Conservation (phyloP, 495 filamentous ascomycete species). For the Penicillium atrosanguineum region DNA sequence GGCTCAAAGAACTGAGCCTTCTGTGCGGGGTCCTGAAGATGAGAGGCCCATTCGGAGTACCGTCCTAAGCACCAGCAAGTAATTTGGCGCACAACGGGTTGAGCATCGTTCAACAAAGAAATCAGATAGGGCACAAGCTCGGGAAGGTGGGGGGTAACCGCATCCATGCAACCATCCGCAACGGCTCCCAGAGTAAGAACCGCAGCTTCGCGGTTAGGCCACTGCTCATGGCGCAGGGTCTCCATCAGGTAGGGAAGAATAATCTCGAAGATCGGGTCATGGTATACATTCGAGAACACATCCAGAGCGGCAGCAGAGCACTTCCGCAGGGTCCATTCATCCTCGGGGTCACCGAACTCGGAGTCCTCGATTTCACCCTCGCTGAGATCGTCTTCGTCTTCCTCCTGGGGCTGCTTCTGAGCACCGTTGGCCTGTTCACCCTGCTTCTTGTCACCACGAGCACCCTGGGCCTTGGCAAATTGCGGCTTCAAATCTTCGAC, state of each 20-base stretch:
- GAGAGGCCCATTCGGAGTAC: conserved; percentile 91
- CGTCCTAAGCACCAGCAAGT: conserved; percentile 97
- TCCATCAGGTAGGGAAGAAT: conserved; percentile 91
- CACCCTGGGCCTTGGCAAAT: conserved; percentile 76
- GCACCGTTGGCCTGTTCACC: conserved; percentile 53
- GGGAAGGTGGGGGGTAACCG: conserved; percentile 85
- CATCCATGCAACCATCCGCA: conserved; percentile 89
- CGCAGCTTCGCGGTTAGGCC: conserved; percentile 90
- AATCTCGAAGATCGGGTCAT: conserved; percentile 80
- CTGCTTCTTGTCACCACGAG: conserved; percentile 47
- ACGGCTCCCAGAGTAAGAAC: conserved; percentile 94
- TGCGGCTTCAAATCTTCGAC: conserved; percentile 89
- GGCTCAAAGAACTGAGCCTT: conserved; percentile 83
- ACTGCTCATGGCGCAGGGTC: conserved; percentile 83
- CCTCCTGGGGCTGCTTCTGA: conserved; percentile 36
- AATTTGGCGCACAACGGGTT: conserved; percentile 94
- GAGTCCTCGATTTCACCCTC: conserved; percentile 89
- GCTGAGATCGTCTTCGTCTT: conserved; percentile 70
- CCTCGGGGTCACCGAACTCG: conserved; percentile 73
- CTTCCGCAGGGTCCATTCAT: conserved; percentile 93
- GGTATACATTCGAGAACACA: conserved; percentile 88
- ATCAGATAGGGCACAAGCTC: conserved; percentile 90
- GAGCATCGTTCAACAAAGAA: conserved; percentile 75
- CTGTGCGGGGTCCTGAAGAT: conserved; percentile 61
- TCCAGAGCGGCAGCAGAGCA: conserved; percentile 96